Evolutionary conservation across 495 filamentous ascomycete species (phyloP), one percentile per base, ranked within the genome.

Genomic region (Astrothelium subdiscretum): DNA sequence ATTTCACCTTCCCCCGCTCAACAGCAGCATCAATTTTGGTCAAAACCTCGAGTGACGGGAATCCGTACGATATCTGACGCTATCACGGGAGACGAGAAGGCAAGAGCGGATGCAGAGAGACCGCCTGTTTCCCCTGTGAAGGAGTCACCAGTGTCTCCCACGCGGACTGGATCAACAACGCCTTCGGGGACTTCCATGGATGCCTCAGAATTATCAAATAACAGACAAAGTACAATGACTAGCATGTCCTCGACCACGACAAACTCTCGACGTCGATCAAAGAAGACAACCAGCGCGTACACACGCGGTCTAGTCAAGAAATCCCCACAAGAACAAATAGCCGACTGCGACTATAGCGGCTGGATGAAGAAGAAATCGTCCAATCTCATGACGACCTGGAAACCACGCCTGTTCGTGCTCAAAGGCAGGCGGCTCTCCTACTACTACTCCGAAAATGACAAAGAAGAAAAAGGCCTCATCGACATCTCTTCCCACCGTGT

Each of bases 321-420:
- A 66, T 77, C 82, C 0, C 95, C 95, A 0, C 79, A 84, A 58
- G 89, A 95, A 70, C 90, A 94, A 63, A 92, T 96, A 74, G 76
- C 81, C 59, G 86, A 84, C 60, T 92, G 90, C 54, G 94, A 99
- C 68, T 99, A 92, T 69, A 91, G 85, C 66, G 95, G 95, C 27
- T 99, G 95, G 95, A 99, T 99, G 95, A 97, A 96, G 79, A 99
- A 99, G 81, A 86, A 91, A 69, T 95, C 90, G 57, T 90, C 90
- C 2, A 94, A 94, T 65, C 77, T 97, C 58, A 95, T 97, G 88
- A 88, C 90, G 2, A 96, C 90, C 1, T 99, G 95, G 95, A 97
- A 97, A 70, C 85, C 89, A 43, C 86, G 95, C 10, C 82, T 97
- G 32, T 99, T 99, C 69, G 87, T 97, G 24, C 79, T 99, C 32